Evolutionary conservation across 2,329 filamentous ascomycete species (phyloP).

Genomic region (Penicillium sp.): DNA sequence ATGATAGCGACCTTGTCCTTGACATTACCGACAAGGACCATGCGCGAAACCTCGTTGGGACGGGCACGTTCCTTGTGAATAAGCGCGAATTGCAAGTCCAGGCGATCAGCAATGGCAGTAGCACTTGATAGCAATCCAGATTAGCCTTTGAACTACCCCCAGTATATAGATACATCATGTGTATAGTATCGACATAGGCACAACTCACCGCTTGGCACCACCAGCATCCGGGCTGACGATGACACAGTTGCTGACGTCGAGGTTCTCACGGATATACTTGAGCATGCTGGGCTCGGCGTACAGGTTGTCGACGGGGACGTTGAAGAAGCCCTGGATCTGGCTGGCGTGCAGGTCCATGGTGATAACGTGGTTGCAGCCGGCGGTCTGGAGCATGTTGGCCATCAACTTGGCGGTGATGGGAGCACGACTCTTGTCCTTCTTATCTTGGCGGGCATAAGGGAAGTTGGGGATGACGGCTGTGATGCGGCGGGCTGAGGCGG

Average conservation of each 20-base stretch:
- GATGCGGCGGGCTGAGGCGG: conserved; percentile 81
- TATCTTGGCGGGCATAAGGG: conserved; percentile 94
- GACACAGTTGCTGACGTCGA: conserved; percentile 77
- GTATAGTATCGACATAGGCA: background rate
- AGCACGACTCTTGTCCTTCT: conserved; percentile 95
- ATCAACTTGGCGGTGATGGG: conserved; percentile 95
- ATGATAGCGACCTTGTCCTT: conserved; percentile 89
- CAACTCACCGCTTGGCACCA: conserved; percentile 75
- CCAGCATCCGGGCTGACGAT: conserved; percentile 95
- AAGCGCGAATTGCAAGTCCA: conserved; percentile 86
- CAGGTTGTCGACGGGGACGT: conserved; percentile 74
- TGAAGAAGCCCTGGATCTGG: conserved; percentile 96
- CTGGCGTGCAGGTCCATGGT: conserved; percentile 95
- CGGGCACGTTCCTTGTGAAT: conserved; percentile 95
- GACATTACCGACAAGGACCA: conserved; percentile 96
- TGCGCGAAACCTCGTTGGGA: conserved; percentile 86
- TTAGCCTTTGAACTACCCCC: background rate
- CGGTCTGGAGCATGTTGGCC: conserved; percentile 95
- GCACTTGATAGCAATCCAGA: conserved; percentile 56
- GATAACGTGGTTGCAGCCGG: conserved; percentile 89
- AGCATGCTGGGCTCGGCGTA: conserved; percentile 93
- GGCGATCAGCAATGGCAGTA: conserved; percentile 86
- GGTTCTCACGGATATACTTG: conserved; percentile 86
- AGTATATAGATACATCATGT: background rate
- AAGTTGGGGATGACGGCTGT: conserved; percentile 96